phyloP scores from a whole-genome alignment of 202 grass and related monocot genomes.

The Zizania palustris region DNA sequence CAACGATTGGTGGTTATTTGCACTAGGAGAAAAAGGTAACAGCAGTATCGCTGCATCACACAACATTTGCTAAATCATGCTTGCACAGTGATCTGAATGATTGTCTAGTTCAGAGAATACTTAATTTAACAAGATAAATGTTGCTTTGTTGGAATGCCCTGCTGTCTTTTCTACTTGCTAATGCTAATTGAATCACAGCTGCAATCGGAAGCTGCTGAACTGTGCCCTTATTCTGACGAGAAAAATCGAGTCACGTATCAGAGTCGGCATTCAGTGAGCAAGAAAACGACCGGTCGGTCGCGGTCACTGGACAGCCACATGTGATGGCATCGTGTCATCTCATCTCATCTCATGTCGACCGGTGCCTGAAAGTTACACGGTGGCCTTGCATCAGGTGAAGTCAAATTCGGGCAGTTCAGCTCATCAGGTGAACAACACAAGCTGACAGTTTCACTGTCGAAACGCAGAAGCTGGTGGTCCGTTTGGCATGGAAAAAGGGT shows the following conservation, averaged over 20 bases:
- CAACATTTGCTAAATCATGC: slow-evolving; percentile 23
- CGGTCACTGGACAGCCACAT: slow-evolving; percentile 6
- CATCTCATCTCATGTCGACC: not conserved
- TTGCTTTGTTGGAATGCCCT: not conserved
- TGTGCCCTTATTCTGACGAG: slow-evolving; percentile 17
- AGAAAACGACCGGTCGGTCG: slow-evolving; percentile 45
- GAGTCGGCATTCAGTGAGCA: not conserved
- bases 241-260: slow-evolving; percentile 6
- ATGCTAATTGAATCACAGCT: not conserved
- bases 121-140: not conserved
- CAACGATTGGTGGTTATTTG: slow-evolving; percentile 16
- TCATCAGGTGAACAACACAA: not conserved
- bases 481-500: slow-evolving; percentile 11
- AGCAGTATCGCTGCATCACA: slow-evolving; percentile 15
- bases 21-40: slow-evolving; percentile 14
- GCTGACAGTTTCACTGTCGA: slow-evolving; percentile 8
- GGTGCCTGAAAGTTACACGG: slow-evolving; percentile 21
- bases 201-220: not conserved
- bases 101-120: not conserved
- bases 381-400: not conserved
- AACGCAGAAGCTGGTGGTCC: slow-evolving; percentile 6
- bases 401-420: slow-evolving; percentile 10
- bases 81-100: not conserved
- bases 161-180: not conserved
- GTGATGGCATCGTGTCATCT: slow-evolving; percentile 5